Conservation (phyloP, 352 stramenopile genomes). For the Phytophthora foliorum region DNA sequence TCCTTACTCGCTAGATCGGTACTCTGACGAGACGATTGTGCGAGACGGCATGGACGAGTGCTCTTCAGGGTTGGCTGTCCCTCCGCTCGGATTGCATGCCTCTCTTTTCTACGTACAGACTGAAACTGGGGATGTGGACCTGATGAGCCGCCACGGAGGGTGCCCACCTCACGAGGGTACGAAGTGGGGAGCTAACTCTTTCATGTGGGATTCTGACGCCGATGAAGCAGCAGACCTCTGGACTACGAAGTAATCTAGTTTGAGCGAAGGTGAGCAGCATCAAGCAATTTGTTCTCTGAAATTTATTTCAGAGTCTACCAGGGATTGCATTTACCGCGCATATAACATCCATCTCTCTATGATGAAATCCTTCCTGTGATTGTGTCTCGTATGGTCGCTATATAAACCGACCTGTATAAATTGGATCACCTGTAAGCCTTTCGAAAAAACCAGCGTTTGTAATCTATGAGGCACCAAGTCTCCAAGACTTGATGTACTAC, state of each 20-base stretch:
- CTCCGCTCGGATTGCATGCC: constrained; percentile 71
- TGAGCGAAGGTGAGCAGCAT: background rate
- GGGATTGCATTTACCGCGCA: too few relatives aligned
- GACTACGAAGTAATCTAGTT: constrained; percentile 70
- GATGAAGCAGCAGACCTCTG: constrained; percentile 81
- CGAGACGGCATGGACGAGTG: constrained; percentile 84
- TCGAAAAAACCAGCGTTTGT: too few relatives aligned
- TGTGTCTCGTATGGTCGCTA: too few relatives aligned
- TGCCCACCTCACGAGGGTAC: constrained; percentile 83
- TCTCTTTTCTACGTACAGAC: constrained; percentile 90
- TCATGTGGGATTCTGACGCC: constrained; percentile 89
- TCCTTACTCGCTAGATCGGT: constrained; percentile 82
- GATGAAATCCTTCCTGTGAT: too few relatives aligned
- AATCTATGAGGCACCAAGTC: too few relatives aligned
- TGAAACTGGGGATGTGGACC: constrained; percentile 72
- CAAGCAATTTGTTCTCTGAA: background rate
- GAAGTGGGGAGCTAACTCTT: constrained; percentile 88
- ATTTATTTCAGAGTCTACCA: too few relatives aligned
- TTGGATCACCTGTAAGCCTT: too few relatives aligned
- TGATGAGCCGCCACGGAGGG: constrained; percentile 79
- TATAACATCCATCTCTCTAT: too few relatives aligned
- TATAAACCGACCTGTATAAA: too few relatives aligned
- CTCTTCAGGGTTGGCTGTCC: constrained; percentile 78
- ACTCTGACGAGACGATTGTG: constrained; percentile 74
- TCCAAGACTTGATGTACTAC: too few relatives aligned